Evolutionary conservation across 129 eudicot species (phyloP).

Genomic region (Tagetes patula): DNA sequence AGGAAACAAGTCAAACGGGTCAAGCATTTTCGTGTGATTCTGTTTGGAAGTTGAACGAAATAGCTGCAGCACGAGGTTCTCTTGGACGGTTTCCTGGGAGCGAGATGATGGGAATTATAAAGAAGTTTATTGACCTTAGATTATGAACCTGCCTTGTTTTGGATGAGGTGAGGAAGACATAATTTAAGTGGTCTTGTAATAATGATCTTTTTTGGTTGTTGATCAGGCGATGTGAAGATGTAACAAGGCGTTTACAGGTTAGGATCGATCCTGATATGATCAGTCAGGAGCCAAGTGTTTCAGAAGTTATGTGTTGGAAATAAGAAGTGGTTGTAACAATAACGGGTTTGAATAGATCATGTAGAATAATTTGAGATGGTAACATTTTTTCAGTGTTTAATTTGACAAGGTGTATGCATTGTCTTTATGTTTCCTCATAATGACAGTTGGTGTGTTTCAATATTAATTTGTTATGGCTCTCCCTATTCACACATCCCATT

Average conservation of each 20-base stretch:
- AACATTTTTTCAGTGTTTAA: too few relatives aligned
- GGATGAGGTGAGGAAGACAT: not conserved
- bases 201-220: not conserved
- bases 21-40: constrained; percentile 61
- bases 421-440: too few relatives aligned
- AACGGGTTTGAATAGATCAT: too few relatives aligned
- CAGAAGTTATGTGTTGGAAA: not conserved
- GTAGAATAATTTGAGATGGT: too few relatives aligned
- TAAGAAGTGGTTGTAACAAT: too few relatives aligned
- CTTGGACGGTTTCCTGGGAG: constrained; percentile 92
- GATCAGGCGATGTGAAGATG: not conserved
- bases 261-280: not conserved
- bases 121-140: constrained; percentile 51
- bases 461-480: too few relatives aligned
- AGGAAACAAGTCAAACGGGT: constrained; percentile 16
- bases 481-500: too few relatives aligned
- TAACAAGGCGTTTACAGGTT: not conserved
- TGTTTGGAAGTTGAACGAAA: constrained; percentile 66
- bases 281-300: not conserved
- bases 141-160: constrained; percentile 3
- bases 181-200: constrained; percentile 6
- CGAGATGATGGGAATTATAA: constrained; percentile 94
- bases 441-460: too few relatives aligned
- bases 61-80: constrained; percentile 79
- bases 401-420: too few relatives aligned